Percentiles rank a stretch among this genome's conserved stretches.
Conservation (phyloP, 2,329 filamentous ascomycete species). For the Aspergillus floridensis region DNA sequence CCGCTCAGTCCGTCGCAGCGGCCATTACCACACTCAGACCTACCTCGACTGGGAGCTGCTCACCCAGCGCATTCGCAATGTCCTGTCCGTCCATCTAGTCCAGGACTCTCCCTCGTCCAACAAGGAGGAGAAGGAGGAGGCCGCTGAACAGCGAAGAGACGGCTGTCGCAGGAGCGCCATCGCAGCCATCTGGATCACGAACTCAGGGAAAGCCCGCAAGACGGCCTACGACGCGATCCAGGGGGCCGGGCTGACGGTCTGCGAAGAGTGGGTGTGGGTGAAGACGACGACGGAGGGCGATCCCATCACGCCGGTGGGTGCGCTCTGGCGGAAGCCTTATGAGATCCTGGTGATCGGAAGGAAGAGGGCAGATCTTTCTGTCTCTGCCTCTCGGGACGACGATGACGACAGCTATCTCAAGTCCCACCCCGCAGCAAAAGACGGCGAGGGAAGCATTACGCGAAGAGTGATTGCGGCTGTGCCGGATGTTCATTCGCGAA, state of each 20-base stretch:
- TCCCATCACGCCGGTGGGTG: conserved; percentile 52
- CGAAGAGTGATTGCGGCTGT: conserved; percentile 57
- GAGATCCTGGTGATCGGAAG: conserved; percentile 55
- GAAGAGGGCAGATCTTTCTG: conserved; percentile 13
- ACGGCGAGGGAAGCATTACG: conserved; percentile 25
- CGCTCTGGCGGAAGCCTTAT: conserved; percentile 60
- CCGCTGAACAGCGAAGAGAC: not conserved
- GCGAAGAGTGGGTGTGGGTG: conserved; percentile 64
- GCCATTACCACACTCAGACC: conserved; percentile 44
- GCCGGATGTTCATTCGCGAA: conserved; percentile 64
- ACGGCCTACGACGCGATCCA: conserved; percentile 46
- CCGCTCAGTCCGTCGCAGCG: conserved; percentile 54
- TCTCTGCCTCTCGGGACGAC: not conserved
- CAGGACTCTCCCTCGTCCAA: conserved; percentile 13
- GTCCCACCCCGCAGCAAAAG: conserved; percentile 16
- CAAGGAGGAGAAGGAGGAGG: not conserved
- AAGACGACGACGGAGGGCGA: conserved; percentile 57
- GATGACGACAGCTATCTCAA: conserved; percentile 7
- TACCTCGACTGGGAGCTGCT: conserved; percentile 31
- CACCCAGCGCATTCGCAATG: conserved; percentile 37
- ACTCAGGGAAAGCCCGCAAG: conserved; percentile 51
- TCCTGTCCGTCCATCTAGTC: conserved; percentile 46
- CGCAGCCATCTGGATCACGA: conserved; percentile 62
- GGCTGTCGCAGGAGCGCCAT: conserved; percentile 29
- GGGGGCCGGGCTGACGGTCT: conserved; percentile 48